Evolutionary conservation across 2,329 filamentous ascomycete species (phyloP).

Genomic region (Parastagonospora avenae): DNA sequence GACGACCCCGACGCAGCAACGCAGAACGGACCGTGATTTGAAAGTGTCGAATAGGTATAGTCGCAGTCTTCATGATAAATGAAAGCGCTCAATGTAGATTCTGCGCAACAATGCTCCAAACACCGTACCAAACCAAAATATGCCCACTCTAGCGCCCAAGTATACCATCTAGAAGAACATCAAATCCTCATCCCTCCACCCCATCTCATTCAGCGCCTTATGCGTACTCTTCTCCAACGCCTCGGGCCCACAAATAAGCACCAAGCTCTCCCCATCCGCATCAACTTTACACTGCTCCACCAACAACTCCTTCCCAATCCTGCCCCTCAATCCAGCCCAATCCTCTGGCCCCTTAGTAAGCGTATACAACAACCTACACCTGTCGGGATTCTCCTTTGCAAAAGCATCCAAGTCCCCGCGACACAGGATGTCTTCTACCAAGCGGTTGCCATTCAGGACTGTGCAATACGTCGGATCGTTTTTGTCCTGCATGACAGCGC

Average conservation of each 20-base stretch:
- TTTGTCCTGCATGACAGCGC: slow-evolving; percentile 70
- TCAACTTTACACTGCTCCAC: slow-evolving; percentile 58
- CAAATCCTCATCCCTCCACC: slow-evolving; percentile 75
- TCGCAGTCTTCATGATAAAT: neutral
- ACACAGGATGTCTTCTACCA: slow-evolving; percentile 82
- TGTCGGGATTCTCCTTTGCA: slow-evolving; percentile 57
- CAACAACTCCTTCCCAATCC: slow-evolving; percentile 68
- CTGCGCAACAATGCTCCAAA: neutral
- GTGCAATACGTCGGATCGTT: slow-evolving; percentile 70
- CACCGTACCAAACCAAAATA: neutral
- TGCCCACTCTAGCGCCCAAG: neutral
- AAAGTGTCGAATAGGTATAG: neutral
- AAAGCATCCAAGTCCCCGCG: slow-evolving; percentile 72
- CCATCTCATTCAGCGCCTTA: slow-evolving; percentile 62
- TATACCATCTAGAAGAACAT: slow-evolving; percentile 68
- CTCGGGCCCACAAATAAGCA: slow-evolving; percentile 79
- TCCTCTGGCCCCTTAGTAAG: slow-evolving; percentile 66
- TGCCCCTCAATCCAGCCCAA: slow-evolving; percentile 72
- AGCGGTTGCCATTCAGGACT: slow-evolving; percentile 78
- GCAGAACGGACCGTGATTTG: neutral
- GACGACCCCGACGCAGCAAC: too few relatives aligned
- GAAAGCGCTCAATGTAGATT: too few relatives aligned
- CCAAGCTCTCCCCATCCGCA: slow-evolving; percentile 61
- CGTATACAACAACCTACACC: slow-evolving; percentile 70
- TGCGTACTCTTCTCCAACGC: slow-evolving; percentile 72